Conservation (phyloP, 495 filamentous ascomycete genomes). For the Xylaria flabelliformis region DNA sequence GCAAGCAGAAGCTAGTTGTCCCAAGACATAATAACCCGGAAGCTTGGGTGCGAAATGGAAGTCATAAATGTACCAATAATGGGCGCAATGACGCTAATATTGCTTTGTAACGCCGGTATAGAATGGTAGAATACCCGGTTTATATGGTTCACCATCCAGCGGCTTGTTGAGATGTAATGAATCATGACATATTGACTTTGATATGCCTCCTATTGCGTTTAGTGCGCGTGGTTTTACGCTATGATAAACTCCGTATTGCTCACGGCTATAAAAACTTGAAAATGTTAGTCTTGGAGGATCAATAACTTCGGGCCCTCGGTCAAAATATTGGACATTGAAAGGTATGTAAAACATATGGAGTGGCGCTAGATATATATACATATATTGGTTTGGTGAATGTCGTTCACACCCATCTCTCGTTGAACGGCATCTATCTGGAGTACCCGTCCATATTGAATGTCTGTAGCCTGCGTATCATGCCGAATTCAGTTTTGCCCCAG, state of each 20-base stretch:
- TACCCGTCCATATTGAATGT: neutral
- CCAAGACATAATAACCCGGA: neutral
- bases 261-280: neutral
- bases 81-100: neutral
- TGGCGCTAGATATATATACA: neutral
- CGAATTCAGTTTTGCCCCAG: constrained; percentile 32
- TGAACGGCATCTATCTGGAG: neutral
- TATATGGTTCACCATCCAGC: neutral
- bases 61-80: constrained; percentile 15
- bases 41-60: neutral
- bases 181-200: neutral
- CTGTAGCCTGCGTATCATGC: neutral
- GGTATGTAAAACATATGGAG: neutral
- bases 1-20: neutral
- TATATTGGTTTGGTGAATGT: neutral
- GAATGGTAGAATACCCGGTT: neutral
- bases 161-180: neutral
- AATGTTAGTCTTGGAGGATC: neutral
- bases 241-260: neutral
- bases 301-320: neutral
- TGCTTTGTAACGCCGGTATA: neutral
- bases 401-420: neutral
- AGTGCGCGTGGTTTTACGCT: no score
- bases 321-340: neutral
- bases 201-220: neutral